Evolutionary conservation across 257 asterid genomes (phyloP), one percentile per base, ranked within the genome.

Genomic region (Cordia subcordata): DNA sequence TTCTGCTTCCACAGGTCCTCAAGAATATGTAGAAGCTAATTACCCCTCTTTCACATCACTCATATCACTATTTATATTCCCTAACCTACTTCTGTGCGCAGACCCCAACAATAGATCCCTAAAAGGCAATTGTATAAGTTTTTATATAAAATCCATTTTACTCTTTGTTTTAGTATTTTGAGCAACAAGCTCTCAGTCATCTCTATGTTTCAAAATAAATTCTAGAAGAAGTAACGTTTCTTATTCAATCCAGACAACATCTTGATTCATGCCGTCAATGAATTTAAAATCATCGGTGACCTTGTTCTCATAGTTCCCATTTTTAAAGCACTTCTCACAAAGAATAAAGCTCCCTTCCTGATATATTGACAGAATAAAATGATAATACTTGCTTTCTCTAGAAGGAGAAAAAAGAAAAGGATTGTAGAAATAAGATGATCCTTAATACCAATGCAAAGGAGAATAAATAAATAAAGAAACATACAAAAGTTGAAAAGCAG

Each of bases 151-250:
- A 66, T 92, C 98, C 77, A 69, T 73, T 79, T 88, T 84, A 68
- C 73, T 86, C 84, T 88, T 92, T 13, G 88, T 79, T 75, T 78
- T 85, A 60, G 88, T 86, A 77, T 75, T 76, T 75, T 75, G 77
- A 58, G 90, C 73, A 63, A 88, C 90, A 67, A 84, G 90, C 67
- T 92, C 98, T 96, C 96, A 92, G 49, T 92, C 88, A 73, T 84
- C 95, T 73, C 98, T 96, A 61, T 88, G 93, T 80, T 88, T 92
- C 68, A 75, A 69, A 72, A 83, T 90, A 62, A 96, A 82, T 77
- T 92, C 98, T 69, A 88, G 55, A 42, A 92, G 89, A 63, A 86
- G 90, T 61, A 84, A 71, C 60, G 88, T 88, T 81, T 92, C 98
- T 8, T 83, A 83, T 76, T 92, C 96, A 20, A 91, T 88, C 98